Base-by-base conservation (phyloP, 768 basidiomycete genomes). In the Fibroporia radiculosa region DNA sequence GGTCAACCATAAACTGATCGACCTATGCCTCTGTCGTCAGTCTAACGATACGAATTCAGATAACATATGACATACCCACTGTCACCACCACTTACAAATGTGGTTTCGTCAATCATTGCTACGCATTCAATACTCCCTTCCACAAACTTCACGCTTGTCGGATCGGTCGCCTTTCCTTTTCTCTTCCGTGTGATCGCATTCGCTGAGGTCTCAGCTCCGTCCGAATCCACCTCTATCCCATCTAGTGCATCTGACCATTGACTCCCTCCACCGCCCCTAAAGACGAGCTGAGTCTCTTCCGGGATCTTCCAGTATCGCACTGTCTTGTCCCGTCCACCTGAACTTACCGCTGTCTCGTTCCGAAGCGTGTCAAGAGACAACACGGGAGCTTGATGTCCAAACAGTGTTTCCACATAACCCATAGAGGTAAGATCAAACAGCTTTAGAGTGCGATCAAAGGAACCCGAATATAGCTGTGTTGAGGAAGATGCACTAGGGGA, bases 271-370 rank as follows among this genome's bases (percentile, higher is more conserved):
- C 96, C 96, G 20, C 95, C 96, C 28, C 96, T 78, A 58, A 98
- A 97, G 6, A 99, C 93, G 20, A 99, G 72, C 59, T 98, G 95
- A 11, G 77, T 89, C 64, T 97, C 93, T 42, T 99, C 95, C 28
- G 81, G 79, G 41, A 98, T 85, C 67, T 97, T 97, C 95, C 95
- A 99, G 66, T 79, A 98, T 27, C 96, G 75, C 48, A 83, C 77
- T 0, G 93, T 96, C 60, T 90, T 84, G 69, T 99, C 96, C 26
- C 92, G 72, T 0, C 81, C 88, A 16, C 95, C 96, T 4, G 84
- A 85, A 27, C 84, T 93, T 16, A 97, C 78, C 13, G 85, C 87
- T 1, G 81, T 80, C 54, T 97, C 92, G 6, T 78, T 78, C 26
- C 86, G 80, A 13, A 98, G 75, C 5, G 90, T 73, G 50, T 93